These are phyloP conservation scores for Lepraria neglecta DNA, from an alignment of 495 filamentous ascomycete genomes.

Conservation along the genomic window DNA sequence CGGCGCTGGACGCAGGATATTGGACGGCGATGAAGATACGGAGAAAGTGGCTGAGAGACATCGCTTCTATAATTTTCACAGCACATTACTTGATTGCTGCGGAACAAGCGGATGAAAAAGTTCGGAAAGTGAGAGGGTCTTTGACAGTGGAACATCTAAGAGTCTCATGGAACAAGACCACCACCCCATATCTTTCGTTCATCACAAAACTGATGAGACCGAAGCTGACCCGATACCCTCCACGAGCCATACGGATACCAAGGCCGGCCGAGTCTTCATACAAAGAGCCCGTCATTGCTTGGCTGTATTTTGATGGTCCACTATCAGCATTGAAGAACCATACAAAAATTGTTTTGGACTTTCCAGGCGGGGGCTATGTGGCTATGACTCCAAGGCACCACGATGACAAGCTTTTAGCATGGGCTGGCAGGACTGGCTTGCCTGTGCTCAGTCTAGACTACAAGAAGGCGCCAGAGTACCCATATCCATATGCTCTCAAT, in stretches of 20 bases:
- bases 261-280: slow-evolving; percentile 72
- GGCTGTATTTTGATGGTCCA: slow-evolving; percentile 93
- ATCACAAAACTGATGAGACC: slow-evolving; percentile 67
- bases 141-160: slow-evolving; percentile 88
- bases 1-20: slow-evolving; percentile 90
- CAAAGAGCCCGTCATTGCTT: slow-evolving; percentile 72
- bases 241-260: slow-evolving; percentile 75
- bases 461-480: slow-evolving; percentile 87
- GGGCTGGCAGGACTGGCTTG: slow-evolving; percentile 77
- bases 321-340: slow-evolving; percentile 68
- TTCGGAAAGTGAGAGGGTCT: slow-evolving; percentile 78
- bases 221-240: slow-evolving; percentile 68
- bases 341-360: slow-evolving; percentile 75
- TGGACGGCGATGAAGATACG: slow-evolving; percentile 96
- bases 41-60: slow-evolving; percentile 72
- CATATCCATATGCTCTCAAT: slow-evolving; percentile 91
- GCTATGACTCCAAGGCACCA: slow-evolving; percentile 88
- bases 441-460: slow-evolving; percentile 90
- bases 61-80: slow-evolving; percentile 74
- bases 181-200: slow-evolving; percentile 70
- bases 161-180: slow-evolving; percentile 92
- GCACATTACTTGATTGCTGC: slow-evolving; percentile 87
- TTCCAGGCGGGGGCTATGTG: slow-evolving; percentile 92
- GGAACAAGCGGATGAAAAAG: slow-evolving; percentile 93
- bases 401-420: slow-evolving; percentile 86